A percentile compares a stretch with the other conserved stretches of the same genome.
Conservation (phyloP, 2,329 filamentous ascomycete species). For the Calonectria montana region DNA sequence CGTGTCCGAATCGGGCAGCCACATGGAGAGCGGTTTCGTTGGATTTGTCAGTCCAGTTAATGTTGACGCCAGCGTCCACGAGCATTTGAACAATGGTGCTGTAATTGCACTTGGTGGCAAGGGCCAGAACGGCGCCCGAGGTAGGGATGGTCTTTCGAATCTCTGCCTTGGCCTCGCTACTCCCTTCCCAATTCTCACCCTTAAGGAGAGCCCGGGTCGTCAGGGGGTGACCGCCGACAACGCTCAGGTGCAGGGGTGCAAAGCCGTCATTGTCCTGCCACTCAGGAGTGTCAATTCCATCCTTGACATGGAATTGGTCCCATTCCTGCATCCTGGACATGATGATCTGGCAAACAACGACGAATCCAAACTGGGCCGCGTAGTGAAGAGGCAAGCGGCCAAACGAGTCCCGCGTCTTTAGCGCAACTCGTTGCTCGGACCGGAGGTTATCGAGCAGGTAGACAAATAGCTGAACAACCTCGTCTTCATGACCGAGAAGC, state of each 20-base stretch:
- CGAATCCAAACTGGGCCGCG: slow-evolving; percentile 93
- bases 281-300: slow-evolving; percentile 85
- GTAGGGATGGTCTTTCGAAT: slow-evolving; percentile 79
- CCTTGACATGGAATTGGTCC: slow-evolving; percentile 84
- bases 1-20: slow-evolving; percentile 88
- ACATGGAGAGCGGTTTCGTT: slow-evolving; percentile 94
- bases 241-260: slow-evolving; percentile 90
- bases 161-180: slow-evolving; percentile 69
- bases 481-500: slow-evolving; percentile 75
- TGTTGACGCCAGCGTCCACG: slow-evolving; percentile 88
- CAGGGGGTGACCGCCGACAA: slow-evolving; percentile 88
- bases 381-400: slow-evolving; percentile 92
- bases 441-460: slow-evolving; percentile 76
- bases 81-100: slow-evolving; percentile 86
- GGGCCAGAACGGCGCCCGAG: slow-evolving; percentile 86
- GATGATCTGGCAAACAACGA: slow-evolving; percentile 87
- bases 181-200: slow-evolving; percentile 81
- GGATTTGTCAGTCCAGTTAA: slow-evolving; percentile 91
- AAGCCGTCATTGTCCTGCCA: slow-evolving; percentile 96
- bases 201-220: slow-evolving; percentile 86
- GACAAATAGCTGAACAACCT: slow-evolving; percentile 76
- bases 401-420: slow-evolving; percentile 79
- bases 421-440: slow-evolving; percentile 72
- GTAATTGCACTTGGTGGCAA: slow-evolving; percentile 91
- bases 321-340: slow-evolving; percentile 91